Evolutionary conservation across 2,329 filamentous ascomycete genomes (phyloP).

Genomic region (Calycina herbarum): DNA sequence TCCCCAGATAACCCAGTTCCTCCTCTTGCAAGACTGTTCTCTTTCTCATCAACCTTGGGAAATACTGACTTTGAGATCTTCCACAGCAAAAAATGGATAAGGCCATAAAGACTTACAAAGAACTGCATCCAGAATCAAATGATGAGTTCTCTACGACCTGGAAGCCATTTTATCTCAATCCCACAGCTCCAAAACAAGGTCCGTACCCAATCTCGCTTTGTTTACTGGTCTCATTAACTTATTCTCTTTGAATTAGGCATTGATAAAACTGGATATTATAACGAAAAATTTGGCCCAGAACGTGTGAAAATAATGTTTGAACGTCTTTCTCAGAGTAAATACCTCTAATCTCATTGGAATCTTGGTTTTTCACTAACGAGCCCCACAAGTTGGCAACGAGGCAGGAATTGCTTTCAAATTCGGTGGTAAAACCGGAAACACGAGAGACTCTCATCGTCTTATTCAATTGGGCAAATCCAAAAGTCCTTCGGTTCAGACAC

Average conservation of each 20-base stretch:
- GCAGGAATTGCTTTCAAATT: constrained; percentile 74
- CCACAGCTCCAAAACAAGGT: constrained; percentile 54
- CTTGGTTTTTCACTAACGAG: not conserved
- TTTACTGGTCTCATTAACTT: constrained; percentile 6
- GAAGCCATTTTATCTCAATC: constrained; percentile 80
- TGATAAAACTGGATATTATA: constrained; percentile 58
- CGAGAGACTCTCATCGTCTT: constrained; percentile 75
- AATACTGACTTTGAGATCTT: too few species aligned
- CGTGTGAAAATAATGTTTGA: constrained; percentile 57
- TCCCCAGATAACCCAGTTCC: too few species aligned
- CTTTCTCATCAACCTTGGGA: too few species aligned
- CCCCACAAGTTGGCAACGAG: constrained; percentile 52
- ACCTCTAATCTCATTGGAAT: not conserved
- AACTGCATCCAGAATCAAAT: constrained; percentile 56
- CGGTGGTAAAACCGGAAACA: constrained; percentile 71
- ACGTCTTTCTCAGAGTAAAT: constrained; percentile 46
- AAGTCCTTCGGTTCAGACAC: constrained; percentile 53
- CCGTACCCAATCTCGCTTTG: not conserved
- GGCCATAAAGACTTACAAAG: constrained; percentile 67
- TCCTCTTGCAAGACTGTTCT: too few species aligned
- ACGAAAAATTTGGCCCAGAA: constrained; percentile 63
- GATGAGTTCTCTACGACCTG: constrained; percentile 75
- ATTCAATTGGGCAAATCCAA: constrained; percentile 66
- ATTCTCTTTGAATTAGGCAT: constrained; percentile 37
- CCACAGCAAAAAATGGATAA: constrained; percentile 62